A percentile compares a stretch with the other conserved stretches of the same genome.
Conservation (phyloP, 805 yeast genomes). For the Cephaloascus fragrans region DNA sequence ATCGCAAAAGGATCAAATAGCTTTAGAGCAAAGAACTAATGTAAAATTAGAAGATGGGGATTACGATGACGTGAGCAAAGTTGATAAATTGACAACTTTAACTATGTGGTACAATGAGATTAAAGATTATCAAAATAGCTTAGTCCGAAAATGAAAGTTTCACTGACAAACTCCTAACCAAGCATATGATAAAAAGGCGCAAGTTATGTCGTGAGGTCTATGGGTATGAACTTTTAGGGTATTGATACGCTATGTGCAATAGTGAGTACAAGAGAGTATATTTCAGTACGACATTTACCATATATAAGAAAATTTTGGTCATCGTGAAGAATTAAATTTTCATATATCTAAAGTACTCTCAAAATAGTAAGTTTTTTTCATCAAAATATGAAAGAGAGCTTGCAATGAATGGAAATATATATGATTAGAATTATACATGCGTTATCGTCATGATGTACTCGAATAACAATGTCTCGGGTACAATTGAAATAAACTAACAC, state of each 20-base stretch:
- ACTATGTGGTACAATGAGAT: conserved; percentile 9
- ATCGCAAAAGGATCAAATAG: conserved; percentile 25
- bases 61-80: conserved; percentile 9
- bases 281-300: too few species aligned
- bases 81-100: conserved; percentile 8
- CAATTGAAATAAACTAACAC: conserved; percentile 37
- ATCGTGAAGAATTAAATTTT: too few species aligned
- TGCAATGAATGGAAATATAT: too few species aligned
- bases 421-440: conserved; percentile 26
- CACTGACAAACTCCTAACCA: conserved; percentile 2
- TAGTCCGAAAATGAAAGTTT: not conserved
- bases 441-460: conserved; percentile 38
- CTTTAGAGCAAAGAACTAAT: conserved; percentile 15
- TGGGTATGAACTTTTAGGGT: too few species aligned
- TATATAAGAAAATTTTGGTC: too few species aligned
- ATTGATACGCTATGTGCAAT: too few species aligned
- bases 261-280: too few species aligned
- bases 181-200: conserved; percentile 12
- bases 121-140: conserved; percentile 2
- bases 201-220: not conserved
- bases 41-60: not conserved
- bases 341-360: too few species aligned
- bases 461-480: conserved; percentile 23
- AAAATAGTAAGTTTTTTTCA: too few species aligned
- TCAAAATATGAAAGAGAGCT: too few species aligned